Conservation (phyloP, 768 basidiomycete genomes). For the Favolaschia claudopus region DNA sequence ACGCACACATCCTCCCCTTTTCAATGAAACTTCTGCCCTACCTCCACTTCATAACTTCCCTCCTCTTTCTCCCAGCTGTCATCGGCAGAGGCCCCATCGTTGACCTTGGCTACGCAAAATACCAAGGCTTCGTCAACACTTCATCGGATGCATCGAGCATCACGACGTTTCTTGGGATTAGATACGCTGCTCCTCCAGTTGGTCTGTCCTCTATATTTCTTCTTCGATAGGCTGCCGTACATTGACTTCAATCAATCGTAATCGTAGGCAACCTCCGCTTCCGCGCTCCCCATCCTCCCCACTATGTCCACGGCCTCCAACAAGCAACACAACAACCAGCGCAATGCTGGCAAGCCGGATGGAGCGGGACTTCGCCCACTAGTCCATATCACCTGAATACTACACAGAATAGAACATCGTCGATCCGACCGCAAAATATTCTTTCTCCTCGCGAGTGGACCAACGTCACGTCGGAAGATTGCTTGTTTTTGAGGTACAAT, state of each 20-base stretch:
- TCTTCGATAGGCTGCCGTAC: background rate
- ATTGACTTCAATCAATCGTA: background rate
- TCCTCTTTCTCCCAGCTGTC: no score
- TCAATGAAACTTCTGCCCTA: no score
- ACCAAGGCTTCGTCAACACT: slow-evolving; percentile 33
- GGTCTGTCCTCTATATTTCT: slow-evolving; percentile 1
- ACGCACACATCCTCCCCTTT: no score
- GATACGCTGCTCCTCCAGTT: slow-evolving; percentile 22
- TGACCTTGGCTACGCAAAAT: slow-evolving; percentile 35
- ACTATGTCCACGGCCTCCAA: slow-evolving; percentile 9
- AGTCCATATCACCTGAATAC: no score
- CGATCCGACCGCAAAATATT: background rate
- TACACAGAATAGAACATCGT: background rate
- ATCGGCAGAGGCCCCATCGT: no score
- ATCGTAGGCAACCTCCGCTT: slow-evolving; percentile 14
- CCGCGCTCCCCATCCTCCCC: slow-evolving; percentile 23
- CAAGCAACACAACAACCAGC: background rate
- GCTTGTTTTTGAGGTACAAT: slow-evolving; percentile 33
- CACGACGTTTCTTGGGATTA: slow-evolving; percentile 37
- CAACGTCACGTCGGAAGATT: slow-evolving; percentile 27
- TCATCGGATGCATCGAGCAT: slow-evolving; percentile 12
- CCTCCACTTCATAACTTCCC: no score
- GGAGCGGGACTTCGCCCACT: background rate
- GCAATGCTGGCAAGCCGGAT: slow-evolving; percentile 6
- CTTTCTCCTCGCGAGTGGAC: background rate